Base-by-base conservation (phyloP, 2,329 filamentous ascomycete species). In the Pyrenophora teres region DNA sequence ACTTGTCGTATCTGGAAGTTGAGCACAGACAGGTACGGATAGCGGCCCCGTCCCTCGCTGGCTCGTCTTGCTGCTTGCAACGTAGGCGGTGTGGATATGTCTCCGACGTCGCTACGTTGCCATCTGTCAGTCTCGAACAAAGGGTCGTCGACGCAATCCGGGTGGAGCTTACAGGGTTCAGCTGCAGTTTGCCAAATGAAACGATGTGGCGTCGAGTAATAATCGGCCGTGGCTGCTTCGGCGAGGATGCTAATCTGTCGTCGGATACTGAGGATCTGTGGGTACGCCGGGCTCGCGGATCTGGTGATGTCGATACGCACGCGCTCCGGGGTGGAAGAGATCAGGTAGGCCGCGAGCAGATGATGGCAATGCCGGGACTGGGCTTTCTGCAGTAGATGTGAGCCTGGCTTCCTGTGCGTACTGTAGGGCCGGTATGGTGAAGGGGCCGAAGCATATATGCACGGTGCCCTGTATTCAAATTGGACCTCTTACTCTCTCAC, bases 391-490 rank as follows among this genome's bases (percentile, higher is more conserved):
- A 48, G 43, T 37, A 37, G 47, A 48, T 43, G 27, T 42, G 37
- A 50, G 45, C 41, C 48, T 46, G 57, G 45, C 42, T 59, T 30
- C 43, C 51, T 47, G 48, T 51, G 45, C 16, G 15, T 15, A 15
- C 15, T 15, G 15, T 42, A 36, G 27, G 37, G 36, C 46, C 46
- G 46, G 50, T 48, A 59, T 51, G 43, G 56, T 55, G 60, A 59
- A 69, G 62, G 66, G 54, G 59, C 55, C 47, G 59, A 52, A 68
- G 63, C 66, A 68, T 72, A 71, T 71, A 72, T 72, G 70, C 66
- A 67, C 63, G 47, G 61, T 62, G 57, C 65, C 38, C 65, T 64
- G 61, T 53, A 54, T 56, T 61, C 51, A 60, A 57, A 61, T 57
- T 63, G 63, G 58, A 60, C 52, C 64, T 58, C 56, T 58, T 64